Base-by-base conservation (phyloP, 345 rosid genomes). In the Populus alba region DNA sequence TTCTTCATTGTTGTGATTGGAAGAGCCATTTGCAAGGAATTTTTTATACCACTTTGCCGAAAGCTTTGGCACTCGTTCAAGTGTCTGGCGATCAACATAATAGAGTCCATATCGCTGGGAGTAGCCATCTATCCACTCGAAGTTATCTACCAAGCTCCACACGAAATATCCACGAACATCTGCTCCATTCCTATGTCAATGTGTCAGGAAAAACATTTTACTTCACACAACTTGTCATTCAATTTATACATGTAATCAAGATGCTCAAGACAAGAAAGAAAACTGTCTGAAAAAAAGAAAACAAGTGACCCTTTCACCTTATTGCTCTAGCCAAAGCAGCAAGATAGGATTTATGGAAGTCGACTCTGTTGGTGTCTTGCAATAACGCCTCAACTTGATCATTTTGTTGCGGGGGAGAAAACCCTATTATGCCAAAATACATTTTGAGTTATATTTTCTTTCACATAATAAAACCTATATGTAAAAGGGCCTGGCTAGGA, bases 111-210 rank as follows among this genome's bases (percentile, higher is more conserved):
- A 86, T 39, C 51, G 31, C 27, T n/a, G 35, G 1, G 72, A 55
- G 51, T 80, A 86, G 5, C 89, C 89, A 8, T 80, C 72, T 29
- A 41, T 31, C 87, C 89, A 86, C 62, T 86, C 85, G 10, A 86
- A 77, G 75, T 82, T 86, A 81, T 86, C 89, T 65, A 86, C 75
- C 76, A 85, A 79, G 77, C 84, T 83, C 90, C 88, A 83, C 31
- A 83, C 53, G 33, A 85, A 85, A 74, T 85, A 88, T 25, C 88
- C 89, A 5, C 85, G 66, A 15, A 86, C 89, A 80, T 87, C 79
- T 37, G 90, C 88, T 31, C 88, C 90, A 22, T 81, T 76, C 80
- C 90, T 87, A 35, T 9, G 38, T 33, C 16, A 23, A n/a, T 25
- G 17, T 63, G 11, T 27, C 11, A 66, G 17, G 51, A 13, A 1